Evolutionary conservation across 2,329 filamentous ascomycete genomes (phyloP).

Genomic region (Decorospora gaudefroyi): DNA sequence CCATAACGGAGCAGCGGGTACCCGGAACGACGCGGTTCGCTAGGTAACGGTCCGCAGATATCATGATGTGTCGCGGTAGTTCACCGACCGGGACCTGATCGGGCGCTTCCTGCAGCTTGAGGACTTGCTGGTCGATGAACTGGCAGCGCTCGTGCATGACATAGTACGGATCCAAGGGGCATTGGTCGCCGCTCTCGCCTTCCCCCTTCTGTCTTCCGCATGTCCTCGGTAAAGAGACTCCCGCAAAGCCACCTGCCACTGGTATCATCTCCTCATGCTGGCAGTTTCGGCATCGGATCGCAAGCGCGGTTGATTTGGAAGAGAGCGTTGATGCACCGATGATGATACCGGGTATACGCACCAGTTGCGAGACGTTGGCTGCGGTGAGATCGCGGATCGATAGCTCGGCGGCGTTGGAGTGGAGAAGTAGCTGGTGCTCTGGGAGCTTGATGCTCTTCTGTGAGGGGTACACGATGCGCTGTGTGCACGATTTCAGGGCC

Average conservation of each 20-base stretch:
- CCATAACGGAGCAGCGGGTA: slow-evolving; percentile 91
- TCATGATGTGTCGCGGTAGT: slow-evolving; percentile 88
- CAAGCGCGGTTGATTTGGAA: slow-evolving; percentile 86
- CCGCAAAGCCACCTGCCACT: slow-evolving; percentile 83
- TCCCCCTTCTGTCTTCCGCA: slow-evolving; percentile 69
- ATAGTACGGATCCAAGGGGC: slow-evolving; percentile 93
- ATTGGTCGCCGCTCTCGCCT: slow-evolving; percentile 72
- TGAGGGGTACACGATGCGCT: slow-evolving; percentile 87
- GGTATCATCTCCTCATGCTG: slow-evolving; percentile 70
- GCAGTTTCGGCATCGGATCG: slow-evolving; percentile 88
- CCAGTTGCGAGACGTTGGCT: slow-evolving; percentile 88
- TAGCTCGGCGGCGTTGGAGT: slow-evolving; percentile 86
- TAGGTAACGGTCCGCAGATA: slow-evolving; percentile 94
- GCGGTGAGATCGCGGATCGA: slow-evolving; percentile 95
- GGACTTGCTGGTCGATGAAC: slow-evolving; percentile 97
- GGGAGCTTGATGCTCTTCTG: slow-evolving; percentile 71
- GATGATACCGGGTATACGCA: slow-evolving; percentile 94
- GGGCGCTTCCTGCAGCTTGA: slow-evolving; percentile 96
- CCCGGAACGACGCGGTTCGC: slow-evolving; percentile 96
- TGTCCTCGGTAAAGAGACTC: slow-evolving; percentile 78
- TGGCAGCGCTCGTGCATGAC: slow-evolving; percentile 91
- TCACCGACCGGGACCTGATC: slow-evolving; percentile 98
- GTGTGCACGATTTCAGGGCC: slow-evolving; percentile 87
- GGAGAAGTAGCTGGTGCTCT: slow-evolving; percentile 90
- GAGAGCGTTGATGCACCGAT: slow-evolving; percentile 97